Evolutionary conservation across 805 yeast species (phyloP).

Genomic region (Barnettozyma wickerhamii): DNA sequence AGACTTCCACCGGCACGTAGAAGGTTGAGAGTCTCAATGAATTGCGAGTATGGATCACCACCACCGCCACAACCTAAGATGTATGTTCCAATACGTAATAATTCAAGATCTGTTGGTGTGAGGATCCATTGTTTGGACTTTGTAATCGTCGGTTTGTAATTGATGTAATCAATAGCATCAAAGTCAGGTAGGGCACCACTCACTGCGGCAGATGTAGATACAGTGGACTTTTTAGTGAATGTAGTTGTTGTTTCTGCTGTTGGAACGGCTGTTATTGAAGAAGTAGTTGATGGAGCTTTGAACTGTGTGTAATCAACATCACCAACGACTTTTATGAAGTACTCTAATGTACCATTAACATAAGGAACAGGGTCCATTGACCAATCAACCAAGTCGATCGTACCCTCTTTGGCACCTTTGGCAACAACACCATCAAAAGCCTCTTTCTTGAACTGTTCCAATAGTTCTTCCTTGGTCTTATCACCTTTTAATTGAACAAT

Average conservation of each 20-base stretch:
- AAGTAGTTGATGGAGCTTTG: slow-evolving; percentile 30
- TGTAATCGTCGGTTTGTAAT: slow-evolving; percentile 16
- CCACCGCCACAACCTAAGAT: slow-evolving; percentile 51
- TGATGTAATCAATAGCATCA: slow-evolving; percentile 23
- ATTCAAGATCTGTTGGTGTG: slow-evolving; percentile 33
- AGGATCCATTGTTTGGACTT: slow-evolving; percentile 24
- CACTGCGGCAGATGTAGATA: too few relatives aligned
- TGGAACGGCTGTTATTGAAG: slow-evolving; percentile 23
- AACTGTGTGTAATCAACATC: slow-evolving; percentile 22
- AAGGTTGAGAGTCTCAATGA: slow-evolving; percentile 31
- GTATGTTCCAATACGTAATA: slow-evolving; percentile 40
- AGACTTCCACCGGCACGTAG: slow-evolving; percentile 32
- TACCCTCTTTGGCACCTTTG: slow-evolving; percentile 25
- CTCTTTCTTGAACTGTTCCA: slow-evolving; percentile 19
- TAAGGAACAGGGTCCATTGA: slow-evolving; percentile 28
- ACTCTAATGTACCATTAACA: slow-evolving; percentile 26
- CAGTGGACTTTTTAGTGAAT: slow-evolving; percentile 3
- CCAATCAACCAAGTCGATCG: slow-evolving; percentile 24
- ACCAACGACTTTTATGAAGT: slow-evolving; percentile 17
- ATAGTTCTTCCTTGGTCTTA: slow-evolving; percentile 14
- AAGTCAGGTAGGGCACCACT: too few relatives aligned
- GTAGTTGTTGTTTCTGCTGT: too few relatives aligned
- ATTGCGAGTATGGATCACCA: slow-evolving; percentile 41
- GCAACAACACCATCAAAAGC: slow-evolving; percentile 20
- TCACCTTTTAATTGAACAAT: slow-evolving; percentile 9